Base-by-base conservation (phyloP, 257 asterid genomes). In the Linaria vulgaris region DNA sequence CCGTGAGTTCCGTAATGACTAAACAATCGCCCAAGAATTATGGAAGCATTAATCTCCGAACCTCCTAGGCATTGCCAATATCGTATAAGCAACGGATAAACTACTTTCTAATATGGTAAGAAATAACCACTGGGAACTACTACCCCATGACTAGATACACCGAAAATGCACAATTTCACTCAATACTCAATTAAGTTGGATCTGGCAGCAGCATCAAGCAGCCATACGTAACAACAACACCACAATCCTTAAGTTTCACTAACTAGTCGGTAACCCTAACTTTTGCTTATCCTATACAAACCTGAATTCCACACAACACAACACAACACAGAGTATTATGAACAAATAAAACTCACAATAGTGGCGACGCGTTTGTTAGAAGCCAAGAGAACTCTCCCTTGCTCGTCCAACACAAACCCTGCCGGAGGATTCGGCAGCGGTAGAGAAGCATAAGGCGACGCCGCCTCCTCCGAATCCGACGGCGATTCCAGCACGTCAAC, bases 351-450 rank as follows among this genome's bases (percentile, higher is more conserved):
- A 74, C 95, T 79, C 67, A 91, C 98, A 24, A 91, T 85, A 34
- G 95, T 80, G 16, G 83, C 88, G 73, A 85, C 79, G 61, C 96
- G 90, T 63, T 81, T 91, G 66, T 80, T 76, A 41, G 96, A 88
- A 71, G 90, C 98, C 95, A 86, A 70, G 41, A 91, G 80, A 68
- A 88, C 95, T 51, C 74, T 83, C 68, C 96, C 96, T 74, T 88
- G 88, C 22, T 83, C 98, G 61, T 88, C 95, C 69, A 91, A 55
- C 49, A 86, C 83, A 57, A 91, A 91, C n/a, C 98, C 96, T 7
- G 98, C 98, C 20, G 98, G 96, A 0, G 98, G 98, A 12, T 91
- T 91, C 15, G 98, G 96, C 67, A 88, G 76, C 21, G 96, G 88
- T 69, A 90, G 76, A 63, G 87, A 72, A 66, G 83, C 34, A 63